These are phyloP conservation scores for Penicillium paradoxum DNA, from an alignment of 495 filamentous ascomycete genomes.

Conservation along the genomic window DNA sequence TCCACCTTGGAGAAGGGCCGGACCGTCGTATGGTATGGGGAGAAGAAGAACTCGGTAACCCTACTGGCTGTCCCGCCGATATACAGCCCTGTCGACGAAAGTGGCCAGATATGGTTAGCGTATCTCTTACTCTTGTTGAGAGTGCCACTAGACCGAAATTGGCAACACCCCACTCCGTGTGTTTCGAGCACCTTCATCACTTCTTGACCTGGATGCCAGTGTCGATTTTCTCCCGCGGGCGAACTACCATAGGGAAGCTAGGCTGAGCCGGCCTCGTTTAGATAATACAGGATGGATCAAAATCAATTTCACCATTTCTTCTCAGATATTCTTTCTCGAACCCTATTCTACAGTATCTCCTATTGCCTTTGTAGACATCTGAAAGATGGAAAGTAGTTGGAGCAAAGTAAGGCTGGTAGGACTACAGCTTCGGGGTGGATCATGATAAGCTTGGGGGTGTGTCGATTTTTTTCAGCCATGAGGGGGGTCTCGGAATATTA, in stretches of 20 bases:
- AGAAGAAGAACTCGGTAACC: background rate
- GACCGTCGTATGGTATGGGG: no score
- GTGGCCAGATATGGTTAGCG: constrained; percentile 1
- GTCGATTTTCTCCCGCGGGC: constrained; percentile 1
- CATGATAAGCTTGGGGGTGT: no score
- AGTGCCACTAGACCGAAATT: constrained; percentile 4
- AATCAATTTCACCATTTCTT: no score
- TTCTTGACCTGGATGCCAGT: background rate
- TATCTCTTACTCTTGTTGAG: constrained; percentile 4
- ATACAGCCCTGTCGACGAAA: background rate
- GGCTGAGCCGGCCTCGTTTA: background rate
- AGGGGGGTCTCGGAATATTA: no score
- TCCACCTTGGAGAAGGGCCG: background rate
- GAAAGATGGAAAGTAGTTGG: no score
- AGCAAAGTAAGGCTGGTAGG: no score
- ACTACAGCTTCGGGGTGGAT: no score
- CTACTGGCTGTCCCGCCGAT: background rate
- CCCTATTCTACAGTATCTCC: no score
- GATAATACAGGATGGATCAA: no score
- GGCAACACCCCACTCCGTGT: background rate
- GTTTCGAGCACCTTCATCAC: background rate
- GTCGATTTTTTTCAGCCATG: no score
- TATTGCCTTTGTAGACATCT: no score
- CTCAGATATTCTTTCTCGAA: no score
- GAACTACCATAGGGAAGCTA: constrained; percentile 2